Evolutionary conservation across 768 basidiomycete species (phyloP), one percentile per base, ranked within the genome.

Genomic region (Agrocybe praecox): DNA sequence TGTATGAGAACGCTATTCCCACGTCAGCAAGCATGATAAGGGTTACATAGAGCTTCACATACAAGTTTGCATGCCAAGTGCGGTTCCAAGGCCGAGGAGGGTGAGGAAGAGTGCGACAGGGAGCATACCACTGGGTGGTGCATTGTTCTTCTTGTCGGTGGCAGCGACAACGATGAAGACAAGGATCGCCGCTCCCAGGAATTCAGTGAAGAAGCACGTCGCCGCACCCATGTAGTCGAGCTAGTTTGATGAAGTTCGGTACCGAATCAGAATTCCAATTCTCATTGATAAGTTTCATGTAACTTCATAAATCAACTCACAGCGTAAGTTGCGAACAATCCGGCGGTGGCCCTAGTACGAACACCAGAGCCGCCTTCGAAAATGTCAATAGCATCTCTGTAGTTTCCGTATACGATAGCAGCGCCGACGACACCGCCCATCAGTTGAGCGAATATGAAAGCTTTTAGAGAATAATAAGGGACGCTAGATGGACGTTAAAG

Each of bases 371-470:
- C 85, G 21, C 88, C 87, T 66, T 90, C 88, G 58, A 77, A 78
- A 43, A 87, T 63, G 64, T 84, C 79, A 61, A 92, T 88, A 32
- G 87, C 88, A 63, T 88, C 83, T 65, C 83, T 80, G 63, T 88
- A 90, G 66, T 86, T 86, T 6, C 78, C 87, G 65, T 89, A 90
- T 21, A 85, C 70, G 22, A 87, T 70, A 7, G 80, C 81, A 18
- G 81, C 83, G 15, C 87, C 90, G 56, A 80, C 73, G 18, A 89
- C 64, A 6, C 75, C 89, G 21, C 90, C 89, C 36, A 90, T 69
- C 19, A 87, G 63, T 67, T 92, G 89, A 0, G 86, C 81, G 48
- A 84, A 64, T 46, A 89, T 80, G 67, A 85, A 92, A 40, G 36
- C 36, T 40, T 40, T 40, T 14, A 6, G 14, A 40, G 12, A 40